Evolutionary conservation across 306 rosid species (phyloP).

Genomic region (Cucurbita moschata): DNA sequence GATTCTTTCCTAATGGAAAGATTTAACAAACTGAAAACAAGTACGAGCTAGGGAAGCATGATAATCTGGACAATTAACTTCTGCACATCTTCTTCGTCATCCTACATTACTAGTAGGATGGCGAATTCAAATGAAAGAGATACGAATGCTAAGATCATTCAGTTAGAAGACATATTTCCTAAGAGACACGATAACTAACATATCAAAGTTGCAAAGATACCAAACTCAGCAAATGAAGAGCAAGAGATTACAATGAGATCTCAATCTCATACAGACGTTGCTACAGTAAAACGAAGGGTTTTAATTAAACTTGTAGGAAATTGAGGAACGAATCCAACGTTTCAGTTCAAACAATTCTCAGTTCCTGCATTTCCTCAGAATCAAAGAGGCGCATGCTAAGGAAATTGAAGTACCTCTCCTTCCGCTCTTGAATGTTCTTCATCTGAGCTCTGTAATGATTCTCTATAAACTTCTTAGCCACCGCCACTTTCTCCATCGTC

Average conservation of each 20-base stretch:
- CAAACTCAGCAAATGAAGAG: neutral
- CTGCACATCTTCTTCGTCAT: neutral
- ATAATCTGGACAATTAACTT: neutral
- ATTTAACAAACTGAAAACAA: neutral
- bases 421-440: constrained; percentile 90
- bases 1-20: neutral
- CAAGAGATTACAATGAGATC: neutral
- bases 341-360: neutral
- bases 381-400: neutral
- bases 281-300: constrained; percentile 2
- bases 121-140: neutral
- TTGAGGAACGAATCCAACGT: neutral
- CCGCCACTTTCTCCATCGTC: constrained; percentile 99
- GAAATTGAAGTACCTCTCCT: constrained; percentile 58
- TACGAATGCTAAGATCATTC: neutral
- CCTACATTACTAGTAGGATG: neutral
- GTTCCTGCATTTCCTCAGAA: neutral
- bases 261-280: neutral
- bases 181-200: neutral
- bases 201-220: neutral
- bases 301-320: neutral
- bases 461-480: constrained; percentile 94
- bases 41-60: neutral
- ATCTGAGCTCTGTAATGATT: constrained; percentile 92
- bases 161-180: neutral